Percentiles rank a stretch among this genome's conserved stretches.
These are phyloP conservation scores for Pseudogymnoascus verrucosus DNA, from an alignment of 2,329 filamentous ascomycete species.

Conservation along the genomic window DNA sequence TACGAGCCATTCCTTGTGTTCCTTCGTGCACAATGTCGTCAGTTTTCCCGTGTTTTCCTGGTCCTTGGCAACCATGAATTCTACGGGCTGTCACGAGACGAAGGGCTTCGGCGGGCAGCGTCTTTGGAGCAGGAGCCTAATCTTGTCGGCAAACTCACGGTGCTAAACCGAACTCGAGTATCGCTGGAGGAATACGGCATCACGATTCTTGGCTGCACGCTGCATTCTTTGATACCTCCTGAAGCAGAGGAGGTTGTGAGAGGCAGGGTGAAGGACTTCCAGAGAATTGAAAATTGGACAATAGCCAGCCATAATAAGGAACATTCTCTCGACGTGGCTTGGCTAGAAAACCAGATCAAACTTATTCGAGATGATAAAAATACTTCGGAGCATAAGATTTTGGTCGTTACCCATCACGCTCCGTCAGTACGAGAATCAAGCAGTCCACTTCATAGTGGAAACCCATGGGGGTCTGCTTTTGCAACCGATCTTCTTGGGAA, in stretches of 20 bases:
- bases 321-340: conserved; percentile 41
- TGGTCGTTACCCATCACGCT: conserved; percentile 52
- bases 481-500: conserved; percentile 39
- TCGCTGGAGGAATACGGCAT: conserved; percentile 34
- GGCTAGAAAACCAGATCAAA: conserved; percentile 38
- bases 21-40: conserved; percentile 33
- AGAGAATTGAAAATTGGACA: conserved; percentile 44
- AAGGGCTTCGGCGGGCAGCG: conserved; percentile 32
- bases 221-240: conserved; percentile 45
- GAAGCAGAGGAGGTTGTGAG: conserved; percentile 33
- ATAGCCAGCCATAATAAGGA: conserved; percentile 40
- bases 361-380: conserved; percentile 15
- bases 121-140: conserved; percentile 32
- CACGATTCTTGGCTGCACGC: conserved; percentile 49
- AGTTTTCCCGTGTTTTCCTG: conserved; percentile 38
- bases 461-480: conserved; percentile 42
- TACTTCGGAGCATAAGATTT: conserved; percentile 23
- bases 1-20: conserved; percentile 39
- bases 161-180: conserved; percentile 37
- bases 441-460: conserved; percentile 39
- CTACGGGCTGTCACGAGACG: conserved; percentile 35
- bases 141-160: conserved; percentile 32
- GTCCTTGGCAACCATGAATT: conserved; percentile 49
- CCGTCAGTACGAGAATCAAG: conserved; percentile 43
- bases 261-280: conserved; percentile 44